Percentiles rank a stretch among this genome's conserved stretches.
These are phyloP conservation scores for Pseudonitzschia delicatissima DNA, from an alignment of 108 stramenopile genomes.

Conservation along the genomic window DNA sequence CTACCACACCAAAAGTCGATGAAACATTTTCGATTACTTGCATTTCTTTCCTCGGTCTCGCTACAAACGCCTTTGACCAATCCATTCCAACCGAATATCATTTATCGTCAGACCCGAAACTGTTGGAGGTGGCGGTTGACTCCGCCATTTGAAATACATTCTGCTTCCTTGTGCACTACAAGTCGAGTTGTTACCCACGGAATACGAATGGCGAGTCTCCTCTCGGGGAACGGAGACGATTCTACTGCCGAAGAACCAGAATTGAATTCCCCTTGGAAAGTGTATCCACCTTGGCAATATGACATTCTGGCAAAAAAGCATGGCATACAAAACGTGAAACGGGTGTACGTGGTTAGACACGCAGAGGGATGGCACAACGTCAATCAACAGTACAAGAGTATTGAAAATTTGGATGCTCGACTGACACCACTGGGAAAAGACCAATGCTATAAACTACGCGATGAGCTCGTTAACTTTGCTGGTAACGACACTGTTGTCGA, in stretches of 20 bases:
- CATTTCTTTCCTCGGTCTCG: no score
- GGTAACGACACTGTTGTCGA: not conserved
- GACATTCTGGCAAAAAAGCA: constrained; percentile 4
- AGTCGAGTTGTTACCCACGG: no score
- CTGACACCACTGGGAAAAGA: constrained; percentile 35
- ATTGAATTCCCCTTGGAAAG: constrained; percentile 19
- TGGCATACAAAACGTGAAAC: constrained; percentile 26
- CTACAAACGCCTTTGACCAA: no score
- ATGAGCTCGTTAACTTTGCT: constrained; percentile 15
- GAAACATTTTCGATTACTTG: no score
- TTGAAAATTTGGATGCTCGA: constrained; percentile 44
- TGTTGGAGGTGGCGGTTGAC: no score
- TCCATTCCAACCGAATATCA: no score
- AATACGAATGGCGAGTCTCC: no score
- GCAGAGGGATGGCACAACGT: constrained; percentile 81
- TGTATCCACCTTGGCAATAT: constrained; percentile 23
- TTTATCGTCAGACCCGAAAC: no score
- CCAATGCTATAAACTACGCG: constrained; percentile 38
- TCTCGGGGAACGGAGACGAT: no score
- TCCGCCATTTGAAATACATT: no score
- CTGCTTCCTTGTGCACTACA: no score
- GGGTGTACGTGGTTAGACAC: constrained; percentile 58
- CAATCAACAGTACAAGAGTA: constrained; percentile 31
- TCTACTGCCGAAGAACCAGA: not conserved
- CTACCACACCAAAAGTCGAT: no score